Base-by-base conservation (phyloP, 805 yeast genomes). In the Yarrowia sp. region DNA sequence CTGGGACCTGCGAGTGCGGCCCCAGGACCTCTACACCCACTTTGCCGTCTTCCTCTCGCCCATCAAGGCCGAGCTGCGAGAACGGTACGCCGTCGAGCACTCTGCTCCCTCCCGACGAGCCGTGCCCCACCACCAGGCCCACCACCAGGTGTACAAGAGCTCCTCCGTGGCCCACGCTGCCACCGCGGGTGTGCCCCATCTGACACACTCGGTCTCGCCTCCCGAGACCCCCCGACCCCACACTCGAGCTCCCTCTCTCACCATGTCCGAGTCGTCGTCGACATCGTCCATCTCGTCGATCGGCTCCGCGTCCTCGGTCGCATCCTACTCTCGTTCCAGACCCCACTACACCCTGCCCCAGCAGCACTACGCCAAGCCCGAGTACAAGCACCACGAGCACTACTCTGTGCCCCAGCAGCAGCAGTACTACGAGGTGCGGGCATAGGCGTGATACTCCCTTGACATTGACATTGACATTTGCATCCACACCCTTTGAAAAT, bases 1-100 rank as follows among this genome's bases (percentile, higher is more conserved):
- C 74, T 94, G 98, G 98, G 88, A 91, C 74, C 82, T 95, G 59
- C 82, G 85, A 35, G 87, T 95, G 63, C 80, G 86, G 40, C 87
- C 87, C 72, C 83, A 84, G 42, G 98, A 94, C 73, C 84, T 94
- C 70, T 81, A 87, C 69, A 78, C 82, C 63, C 89, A 89, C 35
- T 82, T 93, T 68, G 86, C 89, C 61, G 92, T 92, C 38, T 91
- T 94, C 80, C 80, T 94, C 69, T 80, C 82, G 16, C 90, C 92
- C 53, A 91, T 93, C 78, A 91, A 89, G 79, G 79, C 78, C 69
- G 81, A 84, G 70, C 77, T 86, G 69, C 72, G 74, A 26, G 59
- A 45, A 36, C 56, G 66, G 56, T 61, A 70, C 61, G 70, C 70
- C 32, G 49, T 35, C 40, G 67, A 52, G 19, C 58, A 56, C 56